Base-by-base conservation (phyloP, 768 basidiomycete genomes). In the Xanthoconium stramineum region DNA sequence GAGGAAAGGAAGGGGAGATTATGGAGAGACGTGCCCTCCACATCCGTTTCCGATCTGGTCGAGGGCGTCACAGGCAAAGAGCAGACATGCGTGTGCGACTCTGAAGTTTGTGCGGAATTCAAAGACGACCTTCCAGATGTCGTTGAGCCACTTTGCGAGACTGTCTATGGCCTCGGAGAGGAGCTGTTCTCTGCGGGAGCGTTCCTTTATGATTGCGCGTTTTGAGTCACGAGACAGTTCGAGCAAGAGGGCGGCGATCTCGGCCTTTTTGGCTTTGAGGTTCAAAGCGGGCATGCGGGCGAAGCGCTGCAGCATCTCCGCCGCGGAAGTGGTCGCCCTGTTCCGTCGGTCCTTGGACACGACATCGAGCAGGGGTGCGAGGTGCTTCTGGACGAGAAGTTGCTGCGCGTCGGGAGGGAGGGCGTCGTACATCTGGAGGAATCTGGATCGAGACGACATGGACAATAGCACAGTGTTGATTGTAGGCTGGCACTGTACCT, bases 111-210 rank as follows among this genome's bases (percentile, higher is more conserved):
- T 75, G 17, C 77, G 72, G 59, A 83, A 78, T 58, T 88, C 85
- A 59, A 80, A 87, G 10, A 80, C 80, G 33, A 78, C 74, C 51
- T 66, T 74, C 87, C 87, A 89, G 36, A 88, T 80, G 58, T 83
- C 79, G 64, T 75, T 81, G 47, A 88, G 63, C 85, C 85, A 88
- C n/a, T 64, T 63, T 0, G 78, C 70, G 24, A 88, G 66, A 60
- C 75, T 83, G 46, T 82, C 77, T 10, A 86, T 70, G 8, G 80
- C 76, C 65, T 88, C 85, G 24, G 71, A 60, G 14, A 86, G 62
- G 2, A 88, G 73, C 57, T 85, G 83, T 19, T 81, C 78, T 30
- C 78, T 75, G 56, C 73, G 77, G 2, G 83, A 83, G 32, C 74
- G 72, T 49, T 85, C 85, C 50, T 75, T 80, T 59, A 83, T 70